Percentiles rank a stretch among this genome's conserved stretches.
Conservation (phyloP, 1,139 yeast species). For the Blastobotrys buckinghamii region DNA sequence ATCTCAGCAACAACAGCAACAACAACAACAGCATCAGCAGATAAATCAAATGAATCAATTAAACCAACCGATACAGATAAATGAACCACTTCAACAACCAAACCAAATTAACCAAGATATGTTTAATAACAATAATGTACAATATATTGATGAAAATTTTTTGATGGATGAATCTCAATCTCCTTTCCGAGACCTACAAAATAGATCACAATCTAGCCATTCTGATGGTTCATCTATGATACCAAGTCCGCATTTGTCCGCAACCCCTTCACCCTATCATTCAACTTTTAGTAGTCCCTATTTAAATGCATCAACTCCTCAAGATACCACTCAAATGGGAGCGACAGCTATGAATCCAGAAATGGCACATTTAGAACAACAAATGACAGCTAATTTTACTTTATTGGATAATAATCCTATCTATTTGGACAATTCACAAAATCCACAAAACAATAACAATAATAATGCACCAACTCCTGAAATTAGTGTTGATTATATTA, state of each 20-base stretch:
- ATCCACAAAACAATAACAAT: neutral
- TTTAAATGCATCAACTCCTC: conserved; percentile 13
- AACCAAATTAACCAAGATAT: neutral
- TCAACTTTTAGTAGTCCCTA: conserved; percentile 19
- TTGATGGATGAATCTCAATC: conserved; percentile 1
- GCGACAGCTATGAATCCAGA: conserved; percentile 13
- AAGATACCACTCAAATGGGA: neutral
- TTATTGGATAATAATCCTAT: conserved; percentile 14
- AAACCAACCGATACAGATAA: neutral
- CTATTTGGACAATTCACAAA: conserved; percentile 6
- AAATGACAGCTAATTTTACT: conserved; percentile 21
- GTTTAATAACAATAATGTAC: neutral
- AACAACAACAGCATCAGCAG: neutral
- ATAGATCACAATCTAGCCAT: conserved; percentile 15
- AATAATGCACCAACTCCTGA: conserved; percentile 10
- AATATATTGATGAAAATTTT: neutral
- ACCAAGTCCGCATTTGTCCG: conserved; percentile 12
- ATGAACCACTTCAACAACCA: neutral
- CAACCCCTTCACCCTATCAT: conserved; percentile 20
- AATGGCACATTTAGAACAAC: conserved; percentile 18
- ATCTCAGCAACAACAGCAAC: conserved; percentile 7
- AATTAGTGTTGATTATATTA: conserved; percentile 12
- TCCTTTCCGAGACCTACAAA: conserved; percentile 7
- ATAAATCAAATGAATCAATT: neutral
- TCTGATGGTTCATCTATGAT: conserved; percentile 19